phyloP scores from a whole-genome alignment of 2,329 filamentous ascomycete species.

The Neofusicoccum sp. region DNA sequence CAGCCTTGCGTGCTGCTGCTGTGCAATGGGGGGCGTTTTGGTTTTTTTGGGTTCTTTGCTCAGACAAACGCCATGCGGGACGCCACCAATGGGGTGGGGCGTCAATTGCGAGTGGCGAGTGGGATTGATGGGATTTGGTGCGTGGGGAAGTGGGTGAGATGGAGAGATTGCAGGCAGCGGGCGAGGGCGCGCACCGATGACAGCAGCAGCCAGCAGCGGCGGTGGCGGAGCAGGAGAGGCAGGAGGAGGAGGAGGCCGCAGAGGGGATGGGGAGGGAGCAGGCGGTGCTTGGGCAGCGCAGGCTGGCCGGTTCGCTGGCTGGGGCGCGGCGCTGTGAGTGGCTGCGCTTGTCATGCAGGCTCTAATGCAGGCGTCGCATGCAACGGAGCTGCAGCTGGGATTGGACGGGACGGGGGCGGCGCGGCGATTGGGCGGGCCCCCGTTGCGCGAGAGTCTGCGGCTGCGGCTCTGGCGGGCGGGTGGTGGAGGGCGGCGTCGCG shows the following conservation, averaged over 20 bases:
- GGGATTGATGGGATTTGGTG: not conserved
- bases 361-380: slow-evolving; percentile 16
- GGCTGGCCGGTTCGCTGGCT: not conserved
- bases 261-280: not conserved
- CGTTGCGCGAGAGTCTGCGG: slow-evolving; percentile 3
- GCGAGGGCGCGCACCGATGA: slow-evolving; percentile 3
- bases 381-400: slow-evolving; percentile 12
- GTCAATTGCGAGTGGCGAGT: not conserved
- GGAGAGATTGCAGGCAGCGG: not conserved
- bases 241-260: not conserved
- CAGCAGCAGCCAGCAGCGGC: not conserved
- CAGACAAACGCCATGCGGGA: not conserved
- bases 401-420: slow-evolving; percentile 5
- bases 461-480: slow-evolving; percentile 1
- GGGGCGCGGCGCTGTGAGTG: slow-evolving; percentile 5
- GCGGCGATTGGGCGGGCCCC: slow-evolving; percentile 4
- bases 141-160: not conserved
- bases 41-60: not conserved
- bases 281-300: no score
- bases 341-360: slow-evolving; percentile 18
- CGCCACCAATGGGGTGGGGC: slow-evolving; percentile 1
- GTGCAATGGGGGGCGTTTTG: slow-evolving; percentile 8
- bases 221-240: not conserved
- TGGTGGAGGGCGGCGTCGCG: not conserved
- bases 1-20: slow-evolving; percentile 11